A percentile compares a stretch with the other conserved stretches of the same genome.
phyloP scores from a whole-genome alignment of 2,329 filamentous ascomycete species.

The Geosmithia flava region DNA sequence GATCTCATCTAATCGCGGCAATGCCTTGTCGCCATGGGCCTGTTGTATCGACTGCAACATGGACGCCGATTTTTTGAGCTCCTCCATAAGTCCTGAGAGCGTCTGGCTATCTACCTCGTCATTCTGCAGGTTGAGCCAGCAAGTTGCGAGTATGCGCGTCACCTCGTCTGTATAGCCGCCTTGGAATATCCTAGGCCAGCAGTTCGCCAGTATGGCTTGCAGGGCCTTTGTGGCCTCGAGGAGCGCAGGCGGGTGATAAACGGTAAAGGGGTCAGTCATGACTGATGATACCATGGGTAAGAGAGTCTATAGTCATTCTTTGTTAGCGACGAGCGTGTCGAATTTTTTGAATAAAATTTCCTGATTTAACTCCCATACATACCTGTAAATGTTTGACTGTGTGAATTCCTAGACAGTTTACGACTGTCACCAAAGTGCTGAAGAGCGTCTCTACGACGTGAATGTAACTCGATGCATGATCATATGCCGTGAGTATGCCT shows the following conservation, averaged over 20 bases:
- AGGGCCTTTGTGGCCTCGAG: conserved; percentile 38
- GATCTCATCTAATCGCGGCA: neutral
- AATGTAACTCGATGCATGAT: conserved; percentile 46
- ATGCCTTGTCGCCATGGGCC: neutral
- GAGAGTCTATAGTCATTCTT: conserved; percentile 37
- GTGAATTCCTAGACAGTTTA: conserved; percentile 47
- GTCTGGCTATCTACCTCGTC: conserved; percentile 7
- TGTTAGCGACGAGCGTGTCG: neutral
- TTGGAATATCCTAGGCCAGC: conserved; percentile 55
- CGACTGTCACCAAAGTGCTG: conserved; percentile 30
- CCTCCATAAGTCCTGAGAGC: conserved; percentile 12
- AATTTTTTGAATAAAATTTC: neutral
- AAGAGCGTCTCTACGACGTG: conserved; percentile 45
- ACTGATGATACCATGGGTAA: conserved; percentile 54
- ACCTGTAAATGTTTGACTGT: conserved; percentile 58
- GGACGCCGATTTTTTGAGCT: conserved; percentile 18
- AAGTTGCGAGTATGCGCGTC: conserved; percentile 46
- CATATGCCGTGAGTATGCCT: conserved; percentile 40
- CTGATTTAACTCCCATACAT: conserved; percentile 21
- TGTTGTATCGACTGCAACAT: conserved; percentile 16
- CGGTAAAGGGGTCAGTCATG: conserved; percentile 56
- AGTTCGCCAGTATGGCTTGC: conserved; percentile 44
- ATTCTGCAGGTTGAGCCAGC: conserved; percentile 47
- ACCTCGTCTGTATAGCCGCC: conserved; percentile 49
- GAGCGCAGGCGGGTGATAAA: conserved; percentile 40